Evolutionary conservation across 768 basidiomycete species (phyloP).

Genomic region (Pleurotus giganteus): DNA sequence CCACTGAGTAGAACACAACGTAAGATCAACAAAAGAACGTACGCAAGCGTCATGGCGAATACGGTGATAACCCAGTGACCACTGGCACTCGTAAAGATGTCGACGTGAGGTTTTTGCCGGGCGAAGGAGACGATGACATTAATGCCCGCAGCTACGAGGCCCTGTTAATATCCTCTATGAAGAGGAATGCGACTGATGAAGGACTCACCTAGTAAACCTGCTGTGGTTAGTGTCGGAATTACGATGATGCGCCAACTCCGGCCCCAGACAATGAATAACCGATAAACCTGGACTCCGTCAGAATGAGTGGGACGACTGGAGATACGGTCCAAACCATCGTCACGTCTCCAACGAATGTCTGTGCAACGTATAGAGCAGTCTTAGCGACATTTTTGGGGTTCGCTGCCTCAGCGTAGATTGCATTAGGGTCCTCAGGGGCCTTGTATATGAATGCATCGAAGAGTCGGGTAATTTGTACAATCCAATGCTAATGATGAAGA

Average conservation of each 20-base stretch:
- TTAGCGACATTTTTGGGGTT: conserved; percentile 7
- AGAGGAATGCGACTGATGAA: background rate
- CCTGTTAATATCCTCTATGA: background rate
- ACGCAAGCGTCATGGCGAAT: conserved; percentile 4
- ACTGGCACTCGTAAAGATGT: conserved; percentile 7
- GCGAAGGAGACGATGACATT: conserved; percentile 3
- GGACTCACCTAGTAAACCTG: conserved; percentile 4
- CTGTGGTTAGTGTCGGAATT: conserved; percentile 1
- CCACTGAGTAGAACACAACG: background rate
- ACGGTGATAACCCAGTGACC: conserved; percentile 4
- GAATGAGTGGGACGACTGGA: background rate
- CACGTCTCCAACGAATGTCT: conserved; percentile 5
- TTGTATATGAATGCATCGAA: conserved; percentile 7
- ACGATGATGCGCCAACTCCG: conserved; percentile 5
- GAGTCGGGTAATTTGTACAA: conserved; percentile 5
- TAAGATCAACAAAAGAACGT: background rate
- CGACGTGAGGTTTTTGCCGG: background rate
- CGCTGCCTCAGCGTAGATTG: background rate
- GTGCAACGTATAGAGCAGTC: conserved; percentile 8
- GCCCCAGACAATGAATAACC: conserved; percentile 7
- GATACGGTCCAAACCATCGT: background rate
- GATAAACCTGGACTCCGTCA: conserved; percentile 2
- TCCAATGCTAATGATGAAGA: conserved; percentile 4
- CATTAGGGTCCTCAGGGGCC: background rate
- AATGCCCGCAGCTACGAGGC: background rate